phyloP scores from a whole-genome alignment of 2,329 filamentous ascomycete species.

The Teratosphaeria zuluensis region DNA sequence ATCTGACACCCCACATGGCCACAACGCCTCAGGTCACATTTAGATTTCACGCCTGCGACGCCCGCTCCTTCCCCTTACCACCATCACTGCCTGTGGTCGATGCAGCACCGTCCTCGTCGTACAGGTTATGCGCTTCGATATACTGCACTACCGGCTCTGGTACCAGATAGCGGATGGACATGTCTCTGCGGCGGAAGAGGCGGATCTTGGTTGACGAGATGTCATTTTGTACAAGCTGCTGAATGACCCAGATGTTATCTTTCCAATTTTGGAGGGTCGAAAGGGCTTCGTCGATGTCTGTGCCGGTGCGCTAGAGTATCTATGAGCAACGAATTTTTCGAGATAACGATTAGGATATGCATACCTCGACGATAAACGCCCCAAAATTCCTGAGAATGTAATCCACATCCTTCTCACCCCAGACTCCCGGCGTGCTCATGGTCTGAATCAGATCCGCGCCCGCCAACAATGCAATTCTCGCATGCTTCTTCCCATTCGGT shows the following conservation, averaged over 20 bases:
- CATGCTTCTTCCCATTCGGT: constrained; percentile 57
- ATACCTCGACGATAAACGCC: constrained; percentile 59
- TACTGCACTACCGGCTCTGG: constrained; percentile 61
- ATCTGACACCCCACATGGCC: too few relatives aligned
- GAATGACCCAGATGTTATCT: constrained; percentile 79
- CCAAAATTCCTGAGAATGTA: constrained; percentile 79
- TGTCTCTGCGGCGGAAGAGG: constrained; percentile 65
- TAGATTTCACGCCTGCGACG: not conserved
- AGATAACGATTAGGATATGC: constrained; percentile 1
- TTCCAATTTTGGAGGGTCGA: constrained; percentile 73
- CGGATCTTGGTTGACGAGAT: constrained; percentile 76
- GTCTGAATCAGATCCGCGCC: constrained; percentile 50
- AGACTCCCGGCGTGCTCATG: constrained; percentile 52
- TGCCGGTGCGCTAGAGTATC: constrained; percentile 78
- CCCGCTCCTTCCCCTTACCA: constrained; percentile 19
- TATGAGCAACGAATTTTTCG: constrained; percentile 49
- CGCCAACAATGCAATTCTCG: constrained; percentile 70
- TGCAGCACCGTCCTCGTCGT: constrained; percentile 27
- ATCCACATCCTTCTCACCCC: constrained; percentile 75
- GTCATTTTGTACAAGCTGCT: constrained; percentile 79
- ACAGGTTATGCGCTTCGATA: constrained; percentile 28
- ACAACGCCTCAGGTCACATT: too few relatives aligned
- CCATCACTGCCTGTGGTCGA: constrained; percentile 10
- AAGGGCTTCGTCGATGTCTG: constrained; percentile 79
- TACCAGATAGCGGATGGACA: constrained; percentile 71